Percentiles rank a stretch among this genome's conserved stretches.
Conservation (phyloP, 371 early-diverging fungal species). For the Chytridium lagenaria region DNA sequence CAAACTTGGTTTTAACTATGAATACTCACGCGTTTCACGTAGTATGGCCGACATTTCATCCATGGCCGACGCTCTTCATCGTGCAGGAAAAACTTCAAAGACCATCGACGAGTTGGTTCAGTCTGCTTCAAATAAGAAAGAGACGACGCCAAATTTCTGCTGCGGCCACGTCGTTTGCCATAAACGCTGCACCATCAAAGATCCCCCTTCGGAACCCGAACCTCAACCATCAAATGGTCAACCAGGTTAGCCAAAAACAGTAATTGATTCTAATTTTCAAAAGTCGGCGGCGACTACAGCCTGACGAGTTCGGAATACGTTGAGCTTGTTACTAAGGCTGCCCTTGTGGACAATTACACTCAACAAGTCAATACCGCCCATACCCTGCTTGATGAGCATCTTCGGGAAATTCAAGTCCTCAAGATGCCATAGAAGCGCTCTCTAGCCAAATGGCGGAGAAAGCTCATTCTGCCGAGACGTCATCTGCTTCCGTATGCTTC, state of each 20-base stretch:
- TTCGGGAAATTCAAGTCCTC: constrained; percentile 40
- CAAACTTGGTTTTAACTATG: no score
- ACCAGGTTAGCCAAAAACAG: no score
- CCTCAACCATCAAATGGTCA: no score
- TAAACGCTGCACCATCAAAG: background rate
- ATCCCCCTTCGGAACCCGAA: background rate
- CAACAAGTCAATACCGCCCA: constrained; percentile 45
- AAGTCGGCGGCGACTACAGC: constrained; percentile 37
- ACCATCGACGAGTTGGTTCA: constrained; percentile 33
- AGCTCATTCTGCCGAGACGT: constrained; percentile 9
- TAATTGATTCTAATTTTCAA: no score
- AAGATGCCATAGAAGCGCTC: constrained; percentile 43
- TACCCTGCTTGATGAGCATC: constrained; percentile 46
- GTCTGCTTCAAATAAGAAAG: constrained; percentile 2
- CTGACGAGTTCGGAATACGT: constrained; percentile 41
- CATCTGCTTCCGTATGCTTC: constrained; percentile 27
- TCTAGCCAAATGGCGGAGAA: constrained; percentile 18
- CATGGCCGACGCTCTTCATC: constrained; percentile 24
- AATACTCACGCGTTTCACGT: no score
- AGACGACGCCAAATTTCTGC: background rate
- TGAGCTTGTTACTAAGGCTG: constrained; percentile 42
- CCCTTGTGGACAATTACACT: constrained; percentile 34
- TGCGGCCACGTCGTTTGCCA: constrained; percentile 14
- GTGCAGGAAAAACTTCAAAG: constrained; percentile 30
- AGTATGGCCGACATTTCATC: constrained; percentile 35